Conservation (phyloP, 2,329 filamentous ascomycete genomes). For the Calonectria crousiana region DNA sequence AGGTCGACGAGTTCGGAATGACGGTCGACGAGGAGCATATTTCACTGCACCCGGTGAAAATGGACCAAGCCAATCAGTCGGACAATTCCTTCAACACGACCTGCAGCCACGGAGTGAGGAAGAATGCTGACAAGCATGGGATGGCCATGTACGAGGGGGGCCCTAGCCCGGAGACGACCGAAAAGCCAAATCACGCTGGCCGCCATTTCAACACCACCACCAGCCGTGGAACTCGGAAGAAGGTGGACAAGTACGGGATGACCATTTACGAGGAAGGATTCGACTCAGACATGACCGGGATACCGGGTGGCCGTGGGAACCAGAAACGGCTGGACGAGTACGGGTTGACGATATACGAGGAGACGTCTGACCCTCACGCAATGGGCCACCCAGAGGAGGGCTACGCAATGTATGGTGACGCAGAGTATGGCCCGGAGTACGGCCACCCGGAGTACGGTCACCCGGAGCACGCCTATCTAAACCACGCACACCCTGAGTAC, state of each 20-base stretch:
- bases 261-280: not conserved
- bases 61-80: not conserved
- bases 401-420: not conserved
- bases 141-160: not conserved
- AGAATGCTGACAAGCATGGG: not conserved
- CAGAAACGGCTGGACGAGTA: not conserved
- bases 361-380: not conserved
- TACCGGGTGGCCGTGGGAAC: not conserved
- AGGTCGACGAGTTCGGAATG: not conserved
- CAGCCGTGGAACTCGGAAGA: not conserved
- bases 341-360: not conserved
- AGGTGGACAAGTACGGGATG: not conserved
- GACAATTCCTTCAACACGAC: not conserved
- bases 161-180: not conserved
- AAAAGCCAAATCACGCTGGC: not conserved
- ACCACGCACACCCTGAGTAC: not conserved
- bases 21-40: not conserved
- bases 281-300: not conserved
- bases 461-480: too few relatives aligned
- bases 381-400: not conserved
- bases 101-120: not conserved
- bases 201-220: not conserved
- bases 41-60: not conserved
- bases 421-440: not conserved
- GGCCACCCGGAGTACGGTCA: not conserved